A percentile compares a stretch with the other conserved stretches of the same genome.
Evolutionary conservation across 176 grass and related monocot genomes (phyloP).

Genomic region (Guadua angustifolia): DNA sequence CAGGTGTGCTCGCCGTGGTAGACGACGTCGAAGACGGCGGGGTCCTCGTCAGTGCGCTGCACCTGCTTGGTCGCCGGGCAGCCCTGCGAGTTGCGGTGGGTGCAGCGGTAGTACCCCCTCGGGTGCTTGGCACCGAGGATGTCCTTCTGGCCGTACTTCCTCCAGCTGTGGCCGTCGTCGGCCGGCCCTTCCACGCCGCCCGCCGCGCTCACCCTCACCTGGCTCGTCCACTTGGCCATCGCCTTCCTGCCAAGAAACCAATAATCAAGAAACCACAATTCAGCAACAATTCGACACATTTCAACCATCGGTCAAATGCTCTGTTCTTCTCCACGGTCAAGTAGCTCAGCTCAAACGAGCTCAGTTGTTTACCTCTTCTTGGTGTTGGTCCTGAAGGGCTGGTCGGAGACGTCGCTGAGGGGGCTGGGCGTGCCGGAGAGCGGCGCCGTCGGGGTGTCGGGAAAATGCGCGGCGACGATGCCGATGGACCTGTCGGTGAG

Average conservation of each 20-base stretch:
- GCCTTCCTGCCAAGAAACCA: constrained; percentile 54
- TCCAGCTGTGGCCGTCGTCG: constrained; percentile 81
- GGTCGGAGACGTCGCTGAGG: constrained; percentile 55
- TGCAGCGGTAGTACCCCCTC: constrained; percentile 88
- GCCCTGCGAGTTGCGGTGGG: constrained; percentile 73
- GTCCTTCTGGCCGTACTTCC: constrained; percentile 92
- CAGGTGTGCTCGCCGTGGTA: constrained; percentile 88
- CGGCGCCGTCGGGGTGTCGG: neutral
- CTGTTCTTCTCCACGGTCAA: neutral
- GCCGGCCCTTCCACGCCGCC: constrained; percentile 47
- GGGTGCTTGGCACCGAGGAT: constrained; percentile 87
- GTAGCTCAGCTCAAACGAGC: neutral
- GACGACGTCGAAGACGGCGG: constrained; percentile 70
- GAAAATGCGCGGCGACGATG: constrained; percentile 35
- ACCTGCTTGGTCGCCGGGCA: constrained; percentile 87
- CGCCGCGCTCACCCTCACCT: constrained; percentile 50
- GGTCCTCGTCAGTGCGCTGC: constrained; percentile 72
- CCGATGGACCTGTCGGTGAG: constrained; percentile 61
- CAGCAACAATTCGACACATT: neutral
- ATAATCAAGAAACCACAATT: neutral
- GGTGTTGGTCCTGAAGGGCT: constrained; percentile 37
- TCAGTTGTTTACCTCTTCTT: constrained; percentile 41
- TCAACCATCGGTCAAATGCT: neutral
- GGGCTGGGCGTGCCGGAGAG: constrained; percentile 49
- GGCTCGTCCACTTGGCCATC: constrained; percentile 58